Conservation (phyloP, 768 basidiomycete genomes). For the Tricholoma hemisulphureum region DNA sequence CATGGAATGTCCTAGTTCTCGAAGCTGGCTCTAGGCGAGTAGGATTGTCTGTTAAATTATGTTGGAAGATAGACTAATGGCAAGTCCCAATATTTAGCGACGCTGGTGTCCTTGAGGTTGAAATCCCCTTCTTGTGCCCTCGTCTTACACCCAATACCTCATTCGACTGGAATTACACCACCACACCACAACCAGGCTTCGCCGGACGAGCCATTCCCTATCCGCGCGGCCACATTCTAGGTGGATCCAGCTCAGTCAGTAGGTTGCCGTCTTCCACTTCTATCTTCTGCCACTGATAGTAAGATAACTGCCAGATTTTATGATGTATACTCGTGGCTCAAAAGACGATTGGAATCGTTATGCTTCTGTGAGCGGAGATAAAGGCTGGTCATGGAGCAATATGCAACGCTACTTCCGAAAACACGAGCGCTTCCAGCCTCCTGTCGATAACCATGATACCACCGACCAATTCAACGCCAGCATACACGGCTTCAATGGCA, state of each 20-base stretch:
- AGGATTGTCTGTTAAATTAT: neutral
- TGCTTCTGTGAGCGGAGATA: conserved; percentile 26
- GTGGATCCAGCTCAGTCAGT: conserved; percentile 26
- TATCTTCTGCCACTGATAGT: conserved; percentile 6
- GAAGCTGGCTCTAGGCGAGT: conserved; percentile 29
- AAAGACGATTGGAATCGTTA: conserved; percentile 29
- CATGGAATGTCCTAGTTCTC: conserved; percentile 28
- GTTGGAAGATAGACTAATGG: neutral
- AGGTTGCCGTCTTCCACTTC: too few species aligned
- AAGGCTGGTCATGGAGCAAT: conserved; percentile 31
- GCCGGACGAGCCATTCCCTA: conserved; percentile 20
- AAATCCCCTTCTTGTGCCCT: conserved; percentile 14
- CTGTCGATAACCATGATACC: conserved; percentile 38
- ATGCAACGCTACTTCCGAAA: conserved; percentile 29
- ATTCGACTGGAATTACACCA: conserved; percentile 33
- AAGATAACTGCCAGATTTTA: conserved; percentile 15
- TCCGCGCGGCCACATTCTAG: conserved; percentile 25
- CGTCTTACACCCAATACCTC: conserved; percentile 12
- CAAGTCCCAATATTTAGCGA: conserved; percentile 7
- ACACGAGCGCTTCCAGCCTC: conserved; percentile 37
- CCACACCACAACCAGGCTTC: conserved; percentile 24
- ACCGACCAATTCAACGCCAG: conserved; percentile 35
- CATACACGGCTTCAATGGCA: conserved; percentile 36
- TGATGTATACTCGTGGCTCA: conserved; percentile 22
- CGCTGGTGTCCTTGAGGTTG: conserved; percentile 10